Evolutionary conservation across 805 yeast genomes (phyloP), one percentile per base, ranked within the genome.

Genomic region (Blastobotrys mokoenaii): DNA sequence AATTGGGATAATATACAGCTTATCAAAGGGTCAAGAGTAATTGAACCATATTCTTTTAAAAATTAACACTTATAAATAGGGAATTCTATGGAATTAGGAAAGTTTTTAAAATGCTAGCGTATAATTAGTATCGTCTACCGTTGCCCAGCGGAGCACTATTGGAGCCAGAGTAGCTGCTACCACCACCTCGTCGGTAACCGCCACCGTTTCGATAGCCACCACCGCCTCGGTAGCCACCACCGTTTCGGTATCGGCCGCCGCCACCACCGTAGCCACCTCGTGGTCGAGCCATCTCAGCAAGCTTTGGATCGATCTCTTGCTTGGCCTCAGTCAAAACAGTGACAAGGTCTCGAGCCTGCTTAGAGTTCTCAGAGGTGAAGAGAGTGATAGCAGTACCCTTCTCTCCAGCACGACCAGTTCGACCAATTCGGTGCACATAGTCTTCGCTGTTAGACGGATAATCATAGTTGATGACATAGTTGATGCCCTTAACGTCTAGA

Each of bases 381-480:
- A 90, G 79, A 7, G 97, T 86, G 55, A 88, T 79, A 46, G 98
- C 97, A 51, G 93, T 89, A 77, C 98, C 98, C 51, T 76, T 74
- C 51, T 88, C 81, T 67, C 97, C 97, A 56, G 97, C 98, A 79
- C 98, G 87, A 67, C 98, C 98, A 54, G 98, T 89, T 79, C 97
- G 89, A 69, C 98, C 98, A 63, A 90, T 93, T 73, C 98, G 81
- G 69, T 90, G 98, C 52, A 90, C 97, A 67, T 90, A 90, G 72
- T 93, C 97, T 75, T 93, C 98, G 64, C 89, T 86, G 71, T 90
- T 90, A 69, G 86, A 88, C 63, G 98, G 97, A 89, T 90, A 90
- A 68, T 90, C 97, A 63, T 77, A 87, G 80, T 93, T 93, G 66
- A 93, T 76, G 51, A 93, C 98, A 61, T 73, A 80, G 58, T 89